Evolutionary conservation across 2,329 filamentous ascomycete genomes (phyloP).

Genomic region (Metarhizium humberi): DNA sequence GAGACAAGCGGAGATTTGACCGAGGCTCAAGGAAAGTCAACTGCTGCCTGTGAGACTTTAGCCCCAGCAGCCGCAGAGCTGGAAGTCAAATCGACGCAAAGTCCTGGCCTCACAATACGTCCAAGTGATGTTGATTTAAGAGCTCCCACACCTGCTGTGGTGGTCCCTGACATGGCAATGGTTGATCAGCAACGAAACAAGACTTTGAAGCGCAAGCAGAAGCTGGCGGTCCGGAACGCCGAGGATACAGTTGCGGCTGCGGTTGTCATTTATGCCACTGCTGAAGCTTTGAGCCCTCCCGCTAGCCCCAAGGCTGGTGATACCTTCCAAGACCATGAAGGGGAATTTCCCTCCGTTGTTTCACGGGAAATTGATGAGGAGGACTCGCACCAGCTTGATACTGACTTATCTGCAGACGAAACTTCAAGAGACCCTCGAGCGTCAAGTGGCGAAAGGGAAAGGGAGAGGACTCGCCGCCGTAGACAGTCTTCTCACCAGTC

Average conservation of each 20-base stretch:
- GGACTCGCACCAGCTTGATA: conserved; percentile 29
- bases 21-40: background rate
- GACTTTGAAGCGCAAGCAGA: conserved; percentile 35
- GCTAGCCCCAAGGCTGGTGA: conserved; percentile 18
- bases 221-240: conserved; percentile 33
- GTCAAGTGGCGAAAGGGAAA: conserved; percentile 27
- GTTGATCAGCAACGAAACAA: conserved; percentile 29
- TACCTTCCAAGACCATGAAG: conserved; percentile 14
- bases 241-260: conserved; percentile 46
- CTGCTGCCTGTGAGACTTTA: background rate
- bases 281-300: conserved; percentile 35
- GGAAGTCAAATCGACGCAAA: background rate
- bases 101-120: background rate
- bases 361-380: conserved; percentile 1
- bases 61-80: background rate
- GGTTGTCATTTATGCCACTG: conserved; percentile 44
- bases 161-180: conserved; percentile 32
- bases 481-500: conserved; percentile 31
- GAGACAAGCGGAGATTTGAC: background rate
- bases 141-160: conserved; percentile 36
- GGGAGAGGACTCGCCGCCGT: conserved; percentile 31
- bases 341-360: conserved; percentile 11
- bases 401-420: conserved; percentile 49
- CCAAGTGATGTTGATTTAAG: conserved; percentile 11
- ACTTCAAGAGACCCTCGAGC: conserved; percentile 29